Conservation (phyloP, 148 eudicot genomes). For the Rhododendron mucronatum region DNA sequence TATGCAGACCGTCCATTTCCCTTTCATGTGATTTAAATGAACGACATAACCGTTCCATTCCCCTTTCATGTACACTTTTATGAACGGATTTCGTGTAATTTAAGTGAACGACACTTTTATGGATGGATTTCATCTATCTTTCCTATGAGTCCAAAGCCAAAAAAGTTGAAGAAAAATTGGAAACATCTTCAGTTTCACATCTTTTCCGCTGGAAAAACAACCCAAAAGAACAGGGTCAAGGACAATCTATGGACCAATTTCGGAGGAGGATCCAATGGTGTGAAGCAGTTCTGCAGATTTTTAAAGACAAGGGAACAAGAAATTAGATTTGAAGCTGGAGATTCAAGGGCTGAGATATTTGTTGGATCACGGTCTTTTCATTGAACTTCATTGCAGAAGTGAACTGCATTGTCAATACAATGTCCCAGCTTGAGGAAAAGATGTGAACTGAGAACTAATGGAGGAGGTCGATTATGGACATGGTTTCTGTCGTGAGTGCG, state of each 20-base stretch:
- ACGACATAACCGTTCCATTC: too few relatives aligned
- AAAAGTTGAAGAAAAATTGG: neutral
- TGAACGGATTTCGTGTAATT: too few relatives aligned
- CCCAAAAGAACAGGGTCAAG: neutral
- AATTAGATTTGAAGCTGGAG: neutral
- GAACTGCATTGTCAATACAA: neutral
- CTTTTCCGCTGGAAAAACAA: neutral
- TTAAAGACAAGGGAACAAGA: neutral
- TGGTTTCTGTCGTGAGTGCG: neutral
- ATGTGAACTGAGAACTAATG: neutral
- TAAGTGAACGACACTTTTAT: neutral
- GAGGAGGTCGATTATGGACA: neutral
- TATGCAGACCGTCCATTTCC: too few relatives aligned
- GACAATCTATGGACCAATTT: neutral
- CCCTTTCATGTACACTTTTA: too few relatives aligned
- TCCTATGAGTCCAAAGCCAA: too few relatives aligned
- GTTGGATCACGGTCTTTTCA: neutral
- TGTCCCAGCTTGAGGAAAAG: neutral
- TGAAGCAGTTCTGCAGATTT: neutral
- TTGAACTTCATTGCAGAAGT: neutral
- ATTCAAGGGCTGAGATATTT: neutral
- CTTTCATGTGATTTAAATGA: too few relatives aligned
- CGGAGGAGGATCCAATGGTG: neutral
- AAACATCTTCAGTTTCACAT: neutral
- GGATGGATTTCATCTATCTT: too few relatives aligned